Conservation (phyloP, 768 basidiomycete genomes). For the Hypholoma fasciculare region DNA sequence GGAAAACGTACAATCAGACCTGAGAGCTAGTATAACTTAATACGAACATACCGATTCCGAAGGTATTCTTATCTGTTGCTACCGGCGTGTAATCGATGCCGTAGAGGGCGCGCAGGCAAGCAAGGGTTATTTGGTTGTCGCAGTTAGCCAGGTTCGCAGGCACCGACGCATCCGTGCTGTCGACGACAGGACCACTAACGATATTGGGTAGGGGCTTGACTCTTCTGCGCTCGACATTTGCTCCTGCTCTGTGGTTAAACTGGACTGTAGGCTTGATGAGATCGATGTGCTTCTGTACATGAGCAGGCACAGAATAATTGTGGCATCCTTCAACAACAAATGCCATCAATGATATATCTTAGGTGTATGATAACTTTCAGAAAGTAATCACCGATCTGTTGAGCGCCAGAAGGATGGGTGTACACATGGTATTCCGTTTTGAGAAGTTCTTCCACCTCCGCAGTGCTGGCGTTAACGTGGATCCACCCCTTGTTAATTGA, state of each 20-base stretch:
- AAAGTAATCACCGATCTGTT: slow-evolving; percentile 36
- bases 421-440: slow-evolving; percentile 48
- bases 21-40: background rate
- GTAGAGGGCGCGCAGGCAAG: slow-evolving; percentile 42
- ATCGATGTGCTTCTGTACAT: slow-evolving; percentile 39
- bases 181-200: slow-evolving; percentile 19
- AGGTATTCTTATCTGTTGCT: slow-evolving; percentile 33
- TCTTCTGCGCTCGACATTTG: slow-evolving; percentile 18
- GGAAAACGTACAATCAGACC: background rate
- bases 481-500: slow-evolving; percentile 41
- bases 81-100: slow-evolving; percentile 32
- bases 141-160: slow-evolving; percentile 25
- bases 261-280: slow-evolving; percentile 41
- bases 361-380: background rate
- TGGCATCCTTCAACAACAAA: slow-evolving; percentile 30
- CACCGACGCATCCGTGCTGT: slow-evolving; percentile 16
- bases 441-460: slow-evolving; percentile 41
- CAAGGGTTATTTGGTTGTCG: slow-evolving; percentile 33
- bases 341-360: background rate
- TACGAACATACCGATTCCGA: slow-evolving; percentile 33
- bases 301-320: slow-evolving; percentile 37
- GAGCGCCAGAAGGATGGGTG: slow-evolving; percentile 34
- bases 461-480: slow-evolving; percentile 38
- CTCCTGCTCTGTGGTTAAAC: slow-evolving; percentile 30
- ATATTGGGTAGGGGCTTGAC: slow-evolving; percentile 12